Evolutionary conservation across 345 rosid genomes (phyloP).

Genomic region (Theobroma cacao): DNA sequence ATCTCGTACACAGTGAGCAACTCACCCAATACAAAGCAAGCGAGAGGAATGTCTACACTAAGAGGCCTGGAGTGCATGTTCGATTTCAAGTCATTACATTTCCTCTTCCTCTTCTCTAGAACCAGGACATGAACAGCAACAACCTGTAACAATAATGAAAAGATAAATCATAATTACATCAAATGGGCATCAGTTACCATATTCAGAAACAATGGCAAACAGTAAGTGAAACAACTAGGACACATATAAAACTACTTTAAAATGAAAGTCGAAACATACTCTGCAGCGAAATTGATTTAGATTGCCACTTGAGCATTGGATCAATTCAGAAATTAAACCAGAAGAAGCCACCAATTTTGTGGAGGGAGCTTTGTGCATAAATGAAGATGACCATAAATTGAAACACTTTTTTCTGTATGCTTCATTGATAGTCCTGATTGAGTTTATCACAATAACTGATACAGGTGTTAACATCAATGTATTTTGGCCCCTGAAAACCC

Average conservation of each 20-base stretch:
- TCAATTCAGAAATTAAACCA: constrained; percentile 43
- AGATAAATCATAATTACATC: neutral
- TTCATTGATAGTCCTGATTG: constrained; percentile 21
- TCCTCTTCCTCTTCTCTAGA: constrained; percentile 41
- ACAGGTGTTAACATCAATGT: constrained; percentile 48
- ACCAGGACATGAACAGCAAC: constrained; percentile 52
- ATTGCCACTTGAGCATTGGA: constrained; percentile 27
- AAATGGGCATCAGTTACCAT: neutral
- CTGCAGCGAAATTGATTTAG: constrained; percentile 51
- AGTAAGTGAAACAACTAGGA: neutral
- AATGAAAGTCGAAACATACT: constrained; percentile 39
- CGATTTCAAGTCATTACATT: constrained; percentile 19
- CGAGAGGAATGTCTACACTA: constrained; percentile 64
- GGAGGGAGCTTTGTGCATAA: constrained; percentile 12
- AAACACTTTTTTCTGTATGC: neutral
- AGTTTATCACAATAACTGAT: constrained; percentile 59
- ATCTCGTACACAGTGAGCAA: constrained; percentile 10
- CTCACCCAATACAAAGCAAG: constrained; percentile 77
- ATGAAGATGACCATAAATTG: neutral
- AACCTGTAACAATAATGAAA: constrained; percentile 50
- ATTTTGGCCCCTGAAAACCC: constrained; percentile 38
- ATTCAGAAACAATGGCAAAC: neutral
- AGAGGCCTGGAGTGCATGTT: constrained; percentile 25
- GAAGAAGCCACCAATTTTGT: constrained; percentile 27
- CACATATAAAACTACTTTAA: neutral